A percentile compares a stretch with the other conserved stretches of the same genome.
phyloP scores from a whole-genome alignment of 495 filamentous ascomycete genomes.

The Lasiosphaeria ovina region DNA sequence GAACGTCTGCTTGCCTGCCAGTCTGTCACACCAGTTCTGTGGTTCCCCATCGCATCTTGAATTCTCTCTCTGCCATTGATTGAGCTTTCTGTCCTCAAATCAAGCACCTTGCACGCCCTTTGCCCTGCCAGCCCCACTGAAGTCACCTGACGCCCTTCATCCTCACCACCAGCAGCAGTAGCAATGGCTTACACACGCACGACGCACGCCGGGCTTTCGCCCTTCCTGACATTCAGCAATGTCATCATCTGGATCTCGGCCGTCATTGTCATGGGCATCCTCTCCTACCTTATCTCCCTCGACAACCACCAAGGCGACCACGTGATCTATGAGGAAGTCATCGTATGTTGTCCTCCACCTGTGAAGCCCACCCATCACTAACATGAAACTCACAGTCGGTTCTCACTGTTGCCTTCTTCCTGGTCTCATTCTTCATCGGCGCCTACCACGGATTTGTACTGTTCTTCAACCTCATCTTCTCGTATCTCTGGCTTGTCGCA shows the following conservation, averaged over 20 bases:
- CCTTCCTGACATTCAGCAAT: constrained; percentile 34
- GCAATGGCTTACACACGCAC: constrained; percentile 1
- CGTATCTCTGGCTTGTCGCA: constrained; percentile 62
- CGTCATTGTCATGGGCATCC: constrained; percentile 60
- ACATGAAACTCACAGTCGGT: constrained; percentile 39
- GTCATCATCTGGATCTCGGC: constrained; percentile 52
- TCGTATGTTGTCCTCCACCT: constrained; percentile 42
- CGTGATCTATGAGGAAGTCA: constrained; percentile 55
- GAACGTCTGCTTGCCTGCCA: not conserved
- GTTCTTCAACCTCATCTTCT: constrained; percentile 59
- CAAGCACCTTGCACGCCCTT: not conserved
- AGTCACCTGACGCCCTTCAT: not conserved
- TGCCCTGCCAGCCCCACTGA: not conserved
- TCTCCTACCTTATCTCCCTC: constrained; percentile 52
- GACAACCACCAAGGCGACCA: constrained; percentile 38
- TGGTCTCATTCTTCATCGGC: constrained; percentile 55
- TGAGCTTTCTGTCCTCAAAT: not conserved
- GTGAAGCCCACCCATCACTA: constrained; percentile 4
- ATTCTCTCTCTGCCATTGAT: not conserved
- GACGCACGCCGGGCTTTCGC: constrained; percentile 7
- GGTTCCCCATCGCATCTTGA: not conserved
- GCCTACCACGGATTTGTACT: constrained; percentile 49
- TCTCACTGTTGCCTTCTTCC: constrained; percentile 57
- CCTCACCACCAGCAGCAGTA: not conserved
- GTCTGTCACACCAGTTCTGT: not conserved